These are phyloP conservation scores for Aspergillus cristatus DNA, from an alignment of 495 filamentous ascomycete species.

Conservation along the genomic window DNA sequence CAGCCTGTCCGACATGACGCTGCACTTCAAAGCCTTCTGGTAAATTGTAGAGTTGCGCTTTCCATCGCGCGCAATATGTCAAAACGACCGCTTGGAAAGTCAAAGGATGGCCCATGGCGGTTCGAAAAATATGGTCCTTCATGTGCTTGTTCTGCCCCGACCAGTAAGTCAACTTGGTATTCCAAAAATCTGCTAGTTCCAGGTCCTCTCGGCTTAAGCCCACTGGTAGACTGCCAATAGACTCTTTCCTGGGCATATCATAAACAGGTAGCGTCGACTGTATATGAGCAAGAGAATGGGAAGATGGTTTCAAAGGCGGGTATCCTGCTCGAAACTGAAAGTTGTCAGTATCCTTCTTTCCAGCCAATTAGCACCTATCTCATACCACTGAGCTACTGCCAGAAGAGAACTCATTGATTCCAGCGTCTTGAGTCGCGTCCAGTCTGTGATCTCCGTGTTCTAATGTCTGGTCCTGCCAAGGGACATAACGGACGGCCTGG, in stretches of 20 bases:
- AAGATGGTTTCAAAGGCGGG: slow-evolving; percentile 7
- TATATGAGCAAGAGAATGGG: not conserved
- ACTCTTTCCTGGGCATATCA: slow-evolving; percentile 25
- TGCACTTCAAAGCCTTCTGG: slow-evolving; percentile 16
- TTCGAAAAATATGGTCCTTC: slow-evolving; percentile 29
- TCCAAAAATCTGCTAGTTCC: slow-evolving; percentile 30
- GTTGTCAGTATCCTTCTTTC: not conserved
- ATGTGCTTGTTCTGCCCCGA: slow-evolving; percentile 33
- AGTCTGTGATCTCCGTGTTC: slow-evolving; percentile 4
- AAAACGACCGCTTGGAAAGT: slow-evolving; percentile 32
- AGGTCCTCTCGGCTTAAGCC: slow-evolving; percentile 14
- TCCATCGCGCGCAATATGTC: slow-evolving; percentile 33
- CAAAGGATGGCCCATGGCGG: slow-evolving; percentile 27
- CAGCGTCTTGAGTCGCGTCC: too few species aligned
- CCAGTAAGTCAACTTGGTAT: slow-evolving; percentile 33
- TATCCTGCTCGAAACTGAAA: slow-evolving; percentile 14
- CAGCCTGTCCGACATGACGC: slow-evolving; percentile 16
- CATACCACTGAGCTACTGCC: slow-evolving; percentile 16
- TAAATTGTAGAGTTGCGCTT: slow-evolving; percentile 18
- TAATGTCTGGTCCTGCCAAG: slow-evolving; percentile 17
- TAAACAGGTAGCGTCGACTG: too few species aligned
- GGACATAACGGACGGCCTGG: slow-evolving; percentile 11
- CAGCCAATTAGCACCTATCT: too few species aligned
- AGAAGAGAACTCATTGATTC: not conserved
- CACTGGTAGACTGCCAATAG: slow-evolving; percentile 23